Conservation (phyloP, 2,329 filamentous ascomycete species). For the Penicillium italicum region DNA sequence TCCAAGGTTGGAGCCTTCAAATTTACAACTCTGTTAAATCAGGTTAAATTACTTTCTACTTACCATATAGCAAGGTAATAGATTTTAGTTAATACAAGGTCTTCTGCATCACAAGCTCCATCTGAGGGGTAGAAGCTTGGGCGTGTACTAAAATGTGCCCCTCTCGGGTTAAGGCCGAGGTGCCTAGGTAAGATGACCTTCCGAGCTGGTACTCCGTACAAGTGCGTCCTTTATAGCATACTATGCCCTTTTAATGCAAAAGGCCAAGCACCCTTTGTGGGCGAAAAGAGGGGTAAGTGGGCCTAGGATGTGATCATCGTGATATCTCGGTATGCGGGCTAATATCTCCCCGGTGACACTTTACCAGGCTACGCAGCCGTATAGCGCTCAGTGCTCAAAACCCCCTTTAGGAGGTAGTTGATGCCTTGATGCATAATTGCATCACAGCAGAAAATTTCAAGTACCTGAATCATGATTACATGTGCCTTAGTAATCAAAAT, state of each 20-base stretch:
- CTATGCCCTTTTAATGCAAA: not conserved
- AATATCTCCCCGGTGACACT: constrained; percentile 17
- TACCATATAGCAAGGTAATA: no score
- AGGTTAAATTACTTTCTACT: no score
- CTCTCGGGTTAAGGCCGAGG: not conserved
- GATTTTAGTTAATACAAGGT: no score
- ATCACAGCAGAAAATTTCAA: no score
- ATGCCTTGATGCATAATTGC: no score
- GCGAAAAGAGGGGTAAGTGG: constrained; percentile 8
- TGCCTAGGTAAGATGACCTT: not conserved
- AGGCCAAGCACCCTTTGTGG: not conserved
- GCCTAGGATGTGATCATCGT: constrained; percentile 16
- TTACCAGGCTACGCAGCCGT: no score
- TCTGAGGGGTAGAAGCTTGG: not conserved
- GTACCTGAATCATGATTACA: no score
- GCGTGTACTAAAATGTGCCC: not conserved
- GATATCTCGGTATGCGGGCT: constrained; percentile 13
- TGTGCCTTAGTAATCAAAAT: no score
- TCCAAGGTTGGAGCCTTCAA: no score
- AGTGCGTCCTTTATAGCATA: not conserved
- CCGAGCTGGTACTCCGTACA: not conserved
- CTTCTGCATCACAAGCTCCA: not conserved
- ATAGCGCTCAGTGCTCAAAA: no score
- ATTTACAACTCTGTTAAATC: no score
- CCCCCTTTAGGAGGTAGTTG: no score